phyloP scores from a whole-genome alignment of 305 asterid genomes.

The Plantago coronopus region DNA sequence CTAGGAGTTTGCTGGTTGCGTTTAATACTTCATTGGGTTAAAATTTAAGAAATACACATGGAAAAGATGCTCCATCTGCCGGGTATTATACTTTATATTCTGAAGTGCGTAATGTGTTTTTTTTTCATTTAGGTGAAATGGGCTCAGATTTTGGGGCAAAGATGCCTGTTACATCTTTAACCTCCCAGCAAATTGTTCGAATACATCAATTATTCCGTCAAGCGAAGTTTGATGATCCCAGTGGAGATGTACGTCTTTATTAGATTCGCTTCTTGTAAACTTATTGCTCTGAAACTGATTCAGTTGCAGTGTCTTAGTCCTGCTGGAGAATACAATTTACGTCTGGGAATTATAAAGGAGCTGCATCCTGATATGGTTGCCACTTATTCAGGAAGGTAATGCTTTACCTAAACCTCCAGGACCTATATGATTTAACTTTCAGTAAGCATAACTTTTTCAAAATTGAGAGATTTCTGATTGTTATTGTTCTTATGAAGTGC shows the following conservation, averaged over 20 bases:
- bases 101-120: constrained; percentile 12
- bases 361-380: constrained; percentile 97
- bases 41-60: constrained; percentile 5
- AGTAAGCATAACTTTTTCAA: constrained; percentile 14
- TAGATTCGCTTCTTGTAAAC: constrained; percentile 15
- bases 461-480: constrained; percentile 11
- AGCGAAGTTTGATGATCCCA: constrained; percentile 92
- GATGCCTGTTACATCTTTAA: constrained; percentile 63
- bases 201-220: constrained; percentile 90
- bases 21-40: constrained; percentile 1
- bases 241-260: constrained; percentile 66
- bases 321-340: constrained; percentile 89
- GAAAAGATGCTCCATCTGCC: constrained; percentile 2
- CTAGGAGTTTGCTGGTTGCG: constrained; percentile 1
- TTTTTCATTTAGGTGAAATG: constrained; percentile 67
- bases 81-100: constrained; percentile 4
- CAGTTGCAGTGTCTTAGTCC: constrained; percentile 79
- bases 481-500: constrained; percentile 49
- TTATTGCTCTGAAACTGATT: constrained; percentile 23
- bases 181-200: constrained; percentile 86
- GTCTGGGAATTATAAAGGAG: constrained; percentile 87
- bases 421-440: constrained; percentile 2
- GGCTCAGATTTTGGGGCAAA: constrained; percentile 72
- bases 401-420: constrained; percentile 6
- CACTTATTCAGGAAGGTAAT: constrained; percentile 88